Evolutionary conservation across 2,329 filamentous ascomycete species (phyloP), one percentile per base, ranked within the genome.

Genomic region (Chaetomiaceae sp.): DNA sequence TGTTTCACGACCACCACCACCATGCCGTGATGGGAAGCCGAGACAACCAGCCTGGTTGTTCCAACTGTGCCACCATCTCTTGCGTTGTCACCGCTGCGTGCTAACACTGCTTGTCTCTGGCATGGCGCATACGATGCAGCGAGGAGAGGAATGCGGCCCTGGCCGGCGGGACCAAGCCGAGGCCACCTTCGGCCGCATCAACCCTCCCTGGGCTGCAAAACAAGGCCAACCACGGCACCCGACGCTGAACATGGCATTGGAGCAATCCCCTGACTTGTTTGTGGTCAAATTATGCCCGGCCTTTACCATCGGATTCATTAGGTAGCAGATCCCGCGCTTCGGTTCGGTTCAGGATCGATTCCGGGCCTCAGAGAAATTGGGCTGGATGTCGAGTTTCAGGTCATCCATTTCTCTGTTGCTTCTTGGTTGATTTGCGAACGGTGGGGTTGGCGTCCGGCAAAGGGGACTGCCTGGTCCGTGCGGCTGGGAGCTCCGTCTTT

Each of bases 391-490:
- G 17, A 40, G 36, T 40, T 48, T 48, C 36, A 40, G 15, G 15
- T 20, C 22, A 8, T 6, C 27, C 8, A 17, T 17, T 14, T 19
- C 14, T 14, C 5, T 31, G 17, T 29, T 11, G 22, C 27, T 12
- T 39, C 25, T 12, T 44, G 22, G 36, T 12, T 44, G 22, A 44
- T 50, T 49, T 39, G 46, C 23, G 17, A 37, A 23, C 37, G 31
- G 38, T 38, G 46, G 47, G 47, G 22, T 44, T 38, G n/a, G 6
- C 6, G 9, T 22, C n/a, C 19, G 38, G 47, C 25, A 29, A 19
- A 17, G n/a, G 25, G 38, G 19, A n/a, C 38, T 31, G 33, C 20
- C 22, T 47, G 50, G 50, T 37, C 29, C 50, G 50, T 47, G 43
- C 43, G 34, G 15, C 33, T 15, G 20, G 33, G 20, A 34, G 23